These are phyloP conservation scores for Nakaseomyces kungkrabaensis DNA, from an alignment of 1,139 yeast species.

Conservation along the genomic window DNA sequence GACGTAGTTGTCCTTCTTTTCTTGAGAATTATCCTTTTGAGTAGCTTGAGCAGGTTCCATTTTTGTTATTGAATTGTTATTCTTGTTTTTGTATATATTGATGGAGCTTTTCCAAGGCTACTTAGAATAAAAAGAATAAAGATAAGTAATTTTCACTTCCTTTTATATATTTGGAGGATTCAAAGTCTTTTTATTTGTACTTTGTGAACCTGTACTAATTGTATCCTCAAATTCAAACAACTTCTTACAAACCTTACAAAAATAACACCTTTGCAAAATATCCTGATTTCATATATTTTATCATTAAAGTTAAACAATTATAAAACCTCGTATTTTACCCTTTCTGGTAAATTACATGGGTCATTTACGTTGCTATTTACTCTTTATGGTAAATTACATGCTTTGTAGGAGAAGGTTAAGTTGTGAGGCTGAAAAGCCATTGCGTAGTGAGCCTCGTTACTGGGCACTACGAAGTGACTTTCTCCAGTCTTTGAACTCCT, in stretches of 20 bases:
- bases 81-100: neutral
- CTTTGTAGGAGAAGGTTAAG: neutral
- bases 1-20: slow-evolving; percentile 27
- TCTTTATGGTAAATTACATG: neutral
- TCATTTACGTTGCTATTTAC: neutral
- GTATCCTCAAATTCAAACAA: too few relatives aligned
- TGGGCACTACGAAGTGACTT: neutral
- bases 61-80: neutral
- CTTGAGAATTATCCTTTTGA: slow-evolving; percentile 21
- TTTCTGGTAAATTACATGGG: neutral
- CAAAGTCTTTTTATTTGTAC: too few relatives aligned
- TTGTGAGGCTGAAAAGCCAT: neutral
- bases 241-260: too few relatives aligned
- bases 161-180: too few relatives aligned
- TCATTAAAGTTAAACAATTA: neutral
- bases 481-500: slow-evolving; percentile 59
- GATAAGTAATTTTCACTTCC: too few relatives aligned
- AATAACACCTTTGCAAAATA: too few relatives aligned
- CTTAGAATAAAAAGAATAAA: too few relatives aligned
- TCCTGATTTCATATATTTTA: too few relatives aligned
- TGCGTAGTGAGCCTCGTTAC: neutral
- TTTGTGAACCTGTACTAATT: too few relatives aligned
- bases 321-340: neutral
- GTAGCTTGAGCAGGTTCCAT: slow-evolving; percentile 28
- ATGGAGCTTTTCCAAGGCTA: too few relatives aligned